Percentiles rank a stretch among this genome's conserved stretches.
Conservation (phyloP, 345 rosid genomes). For the Turritis glabra region DNA sequence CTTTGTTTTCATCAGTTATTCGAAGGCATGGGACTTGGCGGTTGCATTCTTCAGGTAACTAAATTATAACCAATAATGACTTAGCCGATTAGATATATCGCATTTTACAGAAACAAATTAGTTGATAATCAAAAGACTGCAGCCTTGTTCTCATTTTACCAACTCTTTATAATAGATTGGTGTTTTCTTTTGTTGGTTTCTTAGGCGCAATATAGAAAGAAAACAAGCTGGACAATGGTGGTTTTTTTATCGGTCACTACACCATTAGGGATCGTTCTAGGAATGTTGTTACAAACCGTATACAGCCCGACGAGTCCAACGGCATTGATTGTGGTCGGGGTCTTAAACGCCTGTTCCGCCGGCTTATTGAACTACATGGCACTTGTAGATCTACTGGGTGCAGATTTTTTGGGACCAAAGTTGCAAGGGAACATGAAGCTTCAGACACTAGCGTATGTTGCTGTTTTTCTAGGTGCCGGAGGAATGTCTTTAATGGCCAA, state of each 20-base stretch:
- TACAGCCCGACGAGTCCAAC: slow-evolving; percentile 43
- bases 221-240: slow-evolving; percentile 34
- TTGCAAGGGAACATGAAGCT: slow-evolving; percentile 42
- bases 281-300: slow-evolving; percentile 40
- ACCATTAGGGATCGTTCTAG: slow-evolving; percentile 47
- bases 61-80: not conserved
- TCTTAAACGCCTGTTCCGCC: slow-evolving; percentile 40
- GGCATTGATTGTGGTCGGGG: slow-evolving; percentile 46
- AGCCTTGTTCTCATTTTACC: not conserved
- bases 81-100: not conserved
- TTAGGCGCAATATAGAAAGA: slow-evolving; percentile 46
- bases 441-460: slow-evolving; percentile 38
- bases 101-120: not conserved
- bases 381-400: slow-evolving; percentile 47
- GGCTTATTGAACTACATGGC: slow-evolving; percentile 51
- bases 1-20: slow-evolving; percentile 37
- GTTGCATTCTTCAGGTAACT: slow-evolving; percentile 34
- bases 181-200: not conserved
- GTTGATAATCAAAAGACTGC: not conserved
- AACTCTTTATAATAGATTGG: not conserved
- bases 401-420: slow-evolving; percentile 51
- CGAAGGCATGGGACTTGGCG: slow-evolving; percentile 37
- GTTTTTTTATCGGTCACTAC: slow-evolving; percentile 52
- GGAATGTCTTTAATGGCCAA: slow-evolving; percentile 46
- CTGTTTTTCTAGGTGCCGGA: slow-evolving; percentile 43